Evolutionary conservation across 345 rosid genomes (phyloP), one percentile per base, ranked within the genome.

Genomic region (Citrus sp.): DNA sequence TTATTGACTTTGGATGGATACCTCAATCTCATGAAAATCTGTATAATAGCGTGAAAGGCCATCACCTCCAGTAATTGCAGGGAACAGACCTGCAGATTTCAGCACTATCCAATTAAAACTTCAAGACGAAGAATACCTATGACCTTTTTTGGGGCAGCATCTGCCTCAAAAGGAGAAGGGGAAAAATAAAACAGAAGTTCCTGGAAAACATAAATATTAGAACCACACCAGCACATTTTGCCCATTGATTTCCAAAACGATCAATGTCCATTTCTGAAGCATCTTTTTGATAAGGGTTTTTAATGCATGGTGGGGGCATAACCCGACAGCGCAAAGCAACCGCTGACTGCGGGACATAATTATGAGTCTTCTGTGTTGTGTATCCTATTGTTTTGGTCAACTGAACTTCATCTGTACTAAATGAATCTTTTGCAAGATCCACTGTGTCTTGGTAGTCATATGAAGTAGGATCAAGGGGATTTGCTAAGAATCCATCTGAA

Each of bases 1-100:
- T 18, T 64, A 19, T 16, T 30, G 73, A 59, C 61, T 73, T 35
- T 40, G 21, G 21, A 78, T 40, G n/a, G 46, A 34, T 72, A 92
- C 99, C 96, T 92, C 90, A 78, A 97, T 88, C 85, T 97, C 99
- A 84, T 93, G 99, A 87, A 94, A 96, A 84, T 94, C 99, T 46
- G 92, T 83, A 72, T 85, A 91, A 85, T 94, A 94, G 63, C 99
- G 94, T 74, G 99, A 97, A 80, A 97, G 93, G 55, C 97, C 98
- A 84, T 91, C 84, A 77, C 99, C 96, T 71, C 94, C 88, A 18
- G 67, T 51, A 77, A 81, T 68, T 78, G 88, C 80, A 42, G 96
- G 82, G 79, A 94, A 88, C 37, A 94, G 86, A 78, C 89, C 99
- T 97, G 84, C 64, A 81, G 32, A 74, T 84, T 79, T 55, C 19